Base-by-base conservation (phyloP, 495 filamentous ascomycete species). In the Podospora pseudocomata region DNA sequence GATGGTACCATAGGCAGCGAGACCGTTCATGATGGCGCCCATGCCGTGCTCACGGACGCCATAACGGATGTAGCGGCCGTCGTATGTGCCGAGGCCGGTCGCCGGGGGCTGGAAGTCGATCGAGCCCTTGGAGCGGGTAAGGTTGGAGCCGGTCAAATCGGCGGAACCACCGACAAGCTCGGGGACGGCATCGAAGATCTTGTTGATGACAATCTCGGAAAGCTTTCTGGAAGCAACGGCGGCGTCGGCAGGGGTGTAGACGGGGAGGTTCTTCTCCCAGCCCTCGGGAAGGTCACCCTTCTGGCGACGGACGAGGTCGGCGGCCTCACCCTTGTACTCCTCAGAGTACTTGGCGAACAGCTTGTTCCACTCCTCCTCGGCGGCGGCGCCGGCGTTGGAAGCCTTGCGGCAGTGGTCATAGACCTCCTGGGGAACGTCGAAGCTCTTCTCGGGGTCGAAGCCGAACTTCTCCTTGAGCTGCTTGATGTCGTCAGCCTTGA, bases 21-120 rank as follows among this genome's bases (percentile, higher is more conserved):
- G 86, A 82, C 95, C 95, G 85, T 99, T 99, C 90, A 99, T 92
- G 82, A 97, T 91, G 75, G 92, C 94, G 77, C 90, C 95, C 95
- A 99, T 97, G 78, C 84, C 91, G 82, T 97, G 94, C 86, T 97
- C 94, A 82, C 94, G 94, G 61, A 97, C 93, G 87, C 94, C 94
- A 82, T 94, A 97, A 80, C 94, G 92, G 79, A 99, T 86, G 77
- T 99, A 99, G 71, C 95, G 93, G 73, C 95, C 95, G 74, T 83
- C 79, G 82, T 91, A 97, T 77, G 93, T 87, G 76, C 96, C 95
- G 75, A 98, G 89, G 65, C 88, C 87, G 64, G 88, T 88, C 73
- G 87, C 84, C 26, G 92, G 92, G 32, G 94, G 96, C 84, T 99
- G 95, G 88, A 98, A 99, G 86, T 99, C 95, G 70, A 92, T 86